Base-by-base conservation (phyloP, 345 rosid genomes). In the Linum trigynum region DNA sequence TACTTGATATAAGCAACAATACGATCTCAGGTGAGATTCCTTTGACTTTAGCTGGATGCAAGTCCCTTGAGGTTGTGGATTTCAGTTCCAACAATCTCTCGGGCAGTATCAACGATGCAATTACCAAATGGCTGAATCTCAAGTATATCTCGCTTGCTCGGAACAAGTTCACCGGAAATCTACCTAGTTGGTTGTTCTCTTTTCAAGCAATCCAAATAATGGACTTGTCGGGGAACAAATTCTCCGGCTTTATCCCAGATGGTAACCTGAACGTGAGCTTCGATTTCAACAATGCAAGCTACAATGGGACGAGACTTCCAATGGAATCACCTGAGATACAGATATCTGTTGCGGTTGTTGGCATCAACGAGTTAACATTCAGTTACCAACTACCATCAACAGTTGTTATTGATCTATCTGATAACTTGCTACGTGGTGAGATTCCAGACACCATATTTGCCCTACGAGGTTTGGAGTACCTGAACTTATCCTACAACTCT, bases 31-130 rank as follows among this genome's bases (percentile, higher is more conserved):
- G 98, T 40, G 96, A 89, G 81, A 87, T 92, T 59, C 96, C 96
- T 0, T 81, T 89, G 48, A 92, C 98, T 64, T 71, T 92, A 68
- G 98, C 96, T 0, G 88, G 98, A 15, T 75, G 90, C 35, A 92
- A 83, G 77, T 92, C 92, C 0, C 85, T 89, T 7, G 96, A 92
- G 80, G 69, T 92, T 40, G 98, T 92, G 59, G 98, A 89, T 72
- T 81, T 92, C 60, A 86, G 96, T 68, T 83, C 83, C 57, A 92
- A 89, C 76, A 87, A 82, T 77, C 89, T 89, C 59, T 86, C 91
- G 3, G 98, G 96, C 9, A 75, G 76, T 66, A 55, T 92, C 63
- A 92, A 83, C 37, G 96, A 89, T 74, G 98, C 95, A 8, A 85
- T 92, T 56, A 83, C 88, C 65, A 92, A 87, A 74, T 92, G 96